These are phyloP conservation scores for Herpetomonas muscarum DNA, from an alignment of 208 protist species.

Conservation along the genomic window DNA sequence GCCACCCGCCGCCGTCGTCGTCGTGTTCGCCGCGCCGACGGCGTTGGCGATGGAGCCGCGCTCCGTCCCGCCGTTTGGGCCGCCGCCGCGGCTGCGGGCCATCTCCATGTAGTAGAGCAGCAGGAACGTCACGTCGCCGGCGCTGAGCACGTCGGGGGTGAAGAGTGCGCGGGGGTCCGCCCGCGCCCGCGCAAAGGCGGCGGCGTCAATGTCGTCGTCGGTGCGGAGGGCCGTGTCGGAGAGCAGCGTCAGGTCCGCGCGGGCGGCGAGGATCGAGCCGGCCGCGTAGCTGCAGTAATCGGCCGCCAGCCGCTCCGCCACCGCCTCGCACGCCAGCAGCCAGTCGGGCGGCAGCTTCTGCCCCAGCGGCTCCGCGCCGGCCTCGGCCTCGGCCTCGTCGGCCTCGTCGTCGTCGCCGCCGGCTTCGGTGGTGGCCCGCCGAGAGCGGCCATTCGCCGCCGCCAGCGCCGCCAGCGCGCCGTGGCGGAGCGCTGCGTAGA, in stretches of 20 bases:
- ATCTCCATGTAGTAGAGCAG: slow-evolving; percentile 17
- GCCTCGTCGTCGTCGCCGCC: no score
- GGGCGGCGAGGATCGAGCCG: slow-evolving; percentile 5
- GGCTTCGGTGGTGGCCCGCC: no score
- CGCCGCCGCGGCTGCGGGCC: slow-evolving; percentile 9
- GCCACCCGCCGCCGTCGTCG: not conserved
- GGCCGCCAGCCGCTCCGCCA: slow-evolving; percentile 20
- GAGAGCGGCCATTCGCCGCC: not conserved
- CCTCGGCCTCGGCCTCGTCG: no score
- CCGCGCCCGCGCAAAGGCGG: not conserved
- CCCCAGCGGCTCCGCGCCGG: no score
- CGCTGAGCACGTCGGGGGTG: slow-evolving; percentile 6
- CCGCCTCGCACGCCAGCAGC: not conserved
- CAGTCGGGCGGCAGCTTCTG: not conserved
- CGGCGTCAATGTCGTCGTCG: slow-evolving; percentile 8
- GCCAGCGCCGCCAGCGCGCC: not conserved
- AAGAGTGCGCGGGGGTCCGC: slow-evolving; percentile 1
- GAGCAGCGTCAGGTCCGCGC: slow-evolving; percentile 15
- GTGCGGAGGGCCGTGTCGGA: slow-evolving; percentile 10
- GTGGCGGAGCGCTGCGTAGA: no score
- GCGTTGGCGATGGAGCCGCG: not conserved
- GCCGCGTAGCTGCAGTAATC: slow-evolving; percentile 18
- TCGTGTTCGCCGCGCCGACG: not conserved
- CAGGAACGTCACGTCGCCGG: slow-evolving; percentile 15
- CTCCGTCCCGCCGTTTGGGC: not conserved